Percentiles rank a stretch among this genome's conserved stretches.
These are phyloP conservation scores for Pichia thaimueangensis DNA, from an alignment of 805 yeast genomes.

Conservation along the genomic window DNA sequence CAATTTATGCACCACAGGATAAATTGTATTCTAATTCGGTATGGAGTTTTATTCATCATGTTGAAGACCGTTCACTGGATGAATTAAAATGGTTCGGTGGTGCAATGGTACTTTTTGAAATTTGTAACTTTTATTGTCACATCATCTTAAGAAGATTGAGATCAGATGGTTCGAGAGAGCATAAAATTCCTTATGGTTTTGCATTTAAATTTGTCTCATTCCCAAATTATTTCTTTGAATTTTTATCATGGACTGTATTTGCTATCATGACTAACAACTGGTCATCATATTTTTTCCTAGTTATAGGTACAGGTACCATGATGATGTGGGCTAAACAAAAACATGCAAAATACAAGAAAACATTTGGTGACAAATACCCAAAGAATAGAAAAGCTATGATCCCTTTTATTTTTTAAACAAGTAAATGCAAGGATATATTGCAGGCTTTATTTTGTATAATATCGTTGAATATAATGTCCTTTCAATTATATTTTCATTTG, in stretches of 20 bases:
- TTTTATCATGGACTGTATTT: conserved; percentile 64
- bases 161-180: conserved; percentile 48
- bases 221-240: conserved; percentile 92
- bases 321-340: conserved; percentile 86
- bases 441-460: too few species aligned
- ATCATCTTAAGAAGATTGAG: conserved; percentile 55
- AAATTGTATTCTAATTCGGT: conserved; percentile 14
- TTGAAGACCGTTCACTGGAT: conserved; percentile 34
- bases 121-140: conserved; percentile 70
- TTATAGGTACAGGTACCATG: conserved; percentile 78
- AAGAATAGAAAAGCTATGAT: conserved; percentile 69
- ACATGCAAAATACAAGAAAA: conserved; percentile 59
- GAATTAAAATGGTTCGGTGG: conserved; percentile 32
- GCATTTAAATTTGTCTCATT: conserved; percentile 77
- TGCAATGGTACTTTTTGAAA: conserved; percentile 55
- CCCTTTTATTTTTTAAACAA: conserved; percentile 69
- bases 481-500: too few species aligned
- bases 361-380: conserved; percentile 75
- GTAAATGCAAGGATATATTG: too few species aligned
- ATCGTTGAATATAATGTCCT: too few species aligned
- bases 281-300: conserved; percentile 64
- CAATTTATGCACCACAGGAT: conserved; percentile 28
- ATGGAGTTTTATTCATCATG: conserved; percentile 36
- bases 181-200: conserved; percentile 75
- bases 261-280: conserved; percentile 71